These are phyloP conservation scores for Nothophaeocryptopus gaeumannii DNA, from an alignment of 2,329 filamentous ascomycete genomes.

Conservation along the genomic window DNA sequence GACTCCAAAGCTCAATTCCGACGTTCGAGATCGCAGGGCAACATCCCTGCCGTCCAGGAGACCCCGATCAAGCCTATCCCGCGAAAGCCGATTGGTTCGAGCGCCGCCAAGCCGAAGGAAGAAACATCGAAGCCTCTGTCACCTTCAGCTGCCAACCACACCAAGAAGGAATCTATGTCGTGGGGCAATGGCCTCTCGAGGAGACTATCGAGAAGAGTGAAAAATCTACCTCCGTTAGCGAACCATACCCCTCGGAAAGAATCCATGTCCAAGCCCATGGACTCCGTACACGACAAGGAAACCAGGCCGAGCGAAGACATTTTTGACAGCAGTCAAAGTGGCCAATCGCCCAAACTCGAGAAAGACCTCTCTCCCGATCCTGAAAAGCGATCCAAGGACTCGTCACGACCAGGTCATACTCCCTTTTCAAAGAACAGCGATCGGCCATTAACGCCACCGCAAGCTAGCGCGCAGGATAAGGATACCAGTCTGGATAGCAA, in stretches of 20 bases:
- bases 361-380: conserved; percentile 8
- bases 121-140: neutral
- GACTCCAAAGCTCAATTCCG: conserved; percentile 7
- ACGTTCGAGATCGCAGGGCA: conserved; percentile 14
- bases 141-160: neutral
- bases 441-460: conserved; percentile 15
- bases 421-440: conserved; percentile 18
- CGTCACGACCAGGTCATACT: conserved; percentile 7
- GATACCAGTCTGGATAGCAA: conserved; percentile 11
- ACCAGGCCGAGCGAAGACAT: conserved; percentile 3
- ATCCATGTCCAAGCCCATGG: conserved; percentile 8
- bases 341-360: neutral
- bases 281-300: conserved; percentile 19
- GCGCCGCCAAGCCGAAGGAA: neutral
- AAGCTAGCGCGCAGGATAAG: conserved; percentile 10
- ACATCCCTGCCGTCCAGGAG: conserved; percentile 1
- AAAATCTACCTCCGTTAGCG: conserved; percentile 16
- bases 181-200: conserved; percentile 26
- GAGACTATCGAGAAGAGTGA: conserved; percentile 30
- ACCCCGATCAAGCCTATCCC: neutral
- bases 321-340: neutral
- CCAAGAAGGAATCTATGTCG: neutral
- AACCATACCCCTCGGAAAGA: conserved; percentile 4
- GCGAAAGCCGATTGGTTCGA: conserved; percentile 7
- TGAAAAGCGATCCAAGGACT: conserved; percentile 9